Evolutionary conservation across 148 eudicot genomes (phyloP).

Genomic region (Drosera capensis): DNA sequence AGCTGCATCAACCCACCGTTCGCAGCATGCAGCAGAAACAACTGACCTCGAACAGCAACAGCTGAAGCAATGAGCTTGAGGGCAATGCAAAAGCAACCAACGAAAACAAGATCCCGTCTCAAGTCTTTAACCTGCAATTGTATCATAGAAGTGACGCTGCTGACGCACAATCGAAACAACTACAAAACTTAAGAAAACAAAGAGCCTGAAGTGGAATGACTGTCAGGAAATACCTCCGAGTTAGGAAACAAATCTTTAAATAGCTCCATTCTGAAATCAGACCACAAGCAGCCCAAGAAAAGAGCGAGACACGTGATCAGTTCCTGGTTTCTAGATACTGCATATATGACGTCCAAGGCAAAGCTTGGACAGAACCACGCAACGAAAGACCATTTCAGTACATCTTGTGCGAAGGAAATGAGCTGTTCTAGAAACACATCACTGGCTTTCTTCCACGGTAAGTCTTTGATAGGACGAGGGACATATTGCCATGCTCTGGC

Average conservation of each 20-base stretch:
- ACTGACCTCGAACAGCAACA: constrained; percentile 9
- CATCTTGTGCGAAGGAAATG: constrained; percentile 12
- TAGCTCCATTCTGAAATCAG: constrained; percentile 23
- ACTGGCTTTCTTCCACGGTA: constrained; percentile 36
- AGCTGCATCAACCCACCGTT: constrained; percentile 53
- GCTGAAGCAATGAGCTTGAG: constrained; percentile 15
- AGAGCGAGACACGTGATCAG: constrained; percentile 40
- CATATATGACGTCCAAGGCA: constrained; percentile 14
- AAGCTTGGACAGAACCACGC: constrained; percentile 17
- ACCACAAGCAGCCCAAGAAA: constrained; percentile 21
- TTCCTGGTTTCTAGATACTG: constrained; percentile 38
- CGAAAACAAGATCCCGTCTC: constrained; percentile 15
- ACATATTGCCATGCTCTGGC: constrained; percentile 17
- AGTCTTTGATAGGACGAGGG: constrained; percentile 23
- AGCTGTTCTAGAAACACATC: constrained; percentile 11
- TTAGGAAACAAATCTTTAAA: constrained; percentile 19
- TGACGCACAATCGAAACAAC: constrained; percentile 4
- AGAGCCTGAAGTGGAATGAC: neutral
- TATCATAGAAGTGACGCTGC: too few species aligned
- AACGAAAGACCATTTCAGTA: constrained; percentile 26
- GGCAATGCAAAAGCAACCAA: constrained; percentile 24
- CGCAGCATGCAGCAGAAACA: constrained; percentile 21
- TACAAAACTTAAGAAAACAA: constrained; percentile 5
- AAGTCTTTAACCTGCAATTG: constrained; percentile 17
- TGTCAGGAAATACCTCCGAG: constrained; percentile 14